A percentile compares a stretch with the other conserved stretches of the same genome.
phyloP scores from a whole-genome alignment of 257 asterid genomes.

The Scutellaria barbata region DNA sequence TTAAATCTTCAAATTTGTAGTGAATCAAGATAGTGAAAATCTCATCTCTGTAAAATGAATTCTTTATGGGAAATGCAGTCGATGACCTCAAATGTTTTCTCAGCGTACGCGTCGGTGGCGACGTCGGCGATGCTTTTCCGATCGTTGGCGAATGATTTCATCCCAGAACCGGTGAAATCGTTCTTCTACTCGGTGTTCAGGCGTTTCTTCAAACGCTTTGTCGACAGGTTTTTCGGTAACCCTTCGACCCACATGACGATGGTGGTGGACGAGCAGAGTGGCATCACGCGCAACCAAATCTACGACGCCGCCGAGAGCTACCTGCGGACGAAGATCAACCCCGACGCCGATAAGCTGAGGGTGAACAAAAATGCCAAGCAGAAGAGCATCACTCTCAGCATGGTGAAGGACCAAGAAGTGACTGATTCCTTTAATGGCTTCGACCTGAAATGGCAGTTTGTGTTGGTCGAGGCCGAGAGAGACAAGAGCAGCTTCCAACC shows the following conservation, averaged over 20 bases:
- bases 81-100: slow-evolving; percentile 58
- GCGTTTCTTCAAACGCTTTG: slow-evolving; percentile 37
- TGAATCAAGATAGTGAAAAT: no score
- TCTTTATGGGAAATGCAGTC: slow-evolving; percentile 56
- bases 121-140: slow-evolving; percentile 73
- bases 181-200: slow-evolving; percentile 40
- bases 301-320: slow-evolving; percentile 75
- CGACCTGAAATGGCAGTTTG: slow-evolving; percentile 61
- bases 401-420: slow-evolving; percentile 61
- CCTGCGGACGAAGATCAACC: slow-evolving; percentile 62
- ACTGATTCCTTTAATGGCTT: slow-evolving; percentile 40
- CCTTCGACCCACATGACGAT: slow-evolving; percentile 48
- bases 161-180: slow-evolving; percentile 51
- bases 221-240: slow-evolving; percentile 41
- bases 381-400: slow-evolving; percentile 47
- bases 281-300: slow-evolving; percentile 61
- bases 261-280: slow-evolving; percentile 67
- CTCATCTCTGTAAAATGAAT: slow-evolving; percentile 34
- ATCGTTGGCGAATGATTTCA: slow-evolving; percentile 57
- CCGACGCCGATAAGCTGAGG: slow-evolving; percentile 52
- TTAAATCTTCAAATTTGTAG: no score
- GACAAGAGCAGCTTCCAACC: slow-evolving; percentile 26
- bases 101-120: slow-evolving; percentile 83
- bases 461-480: slow-evolving; percentile 52
- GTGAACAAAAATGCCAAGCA: slow-evolving; percentile 60